Evolutionary conservation across 163 green algal species (phyloP), one percentile per base, ranked within the genome.

Genomic region (Prototheca cutis): DNA sequence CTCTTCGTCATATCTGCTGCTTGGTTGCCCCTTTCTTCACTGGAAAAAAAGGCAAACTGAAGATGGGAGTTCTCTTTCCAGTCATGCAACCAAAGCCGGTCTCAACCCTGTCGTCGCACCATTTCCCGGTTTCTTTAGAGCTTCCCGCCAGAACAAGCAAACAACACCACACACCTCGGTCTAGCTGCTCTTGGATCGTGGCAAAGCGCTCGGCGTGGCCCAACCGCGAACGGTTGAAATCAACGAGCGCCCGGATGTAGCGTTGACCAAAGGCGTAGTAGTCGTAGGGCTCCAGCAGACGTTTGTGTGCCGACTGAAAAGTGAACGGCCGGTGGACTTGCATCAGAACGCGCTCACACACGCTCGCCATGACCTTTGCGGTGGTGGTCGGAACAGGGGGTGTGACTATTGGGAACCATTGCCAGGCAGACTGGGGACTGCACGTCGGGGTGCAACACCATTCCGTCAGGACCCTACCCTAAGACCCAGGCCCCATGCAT

Each of bases 231-330:
- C 84, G 86, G 40, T 84, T 48, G 72, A 95, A 96, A 66, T 97
- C 78, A 25, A 94, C 81, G 4, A 97, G 82, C 28, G 34, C 56
- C 57, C 75, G 76, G 24, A 94, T 86, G 58, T 96, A 97, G 40
- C 79, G 77, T 74, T 96, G 88, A 13, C 88, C 90, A 63, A 96
- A 95, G 23, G 88, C 72, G 60, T 88, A 97, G 79, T 96, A 97
- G 73, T 96, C 78, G 65, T 92, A 96, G 0, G 88, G 88, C 71
- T 90, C 81, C 29, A 87, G 65, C 17, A 96, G 81, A 51, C 81
- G 72, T 40, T 78, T 48, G 76, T 96, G 89, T 58, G 76, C 72
- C 29, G 77, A 88, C 19, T 83, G 82, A 67, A 96, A 96, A 13
- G 65, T 87, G 79, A 90, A 95, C 1, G 83, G 77, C 17, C 85